Conservation (phyloP, 768 basidiomycete genomes). For the Pleurotus giganteus region DNA sequence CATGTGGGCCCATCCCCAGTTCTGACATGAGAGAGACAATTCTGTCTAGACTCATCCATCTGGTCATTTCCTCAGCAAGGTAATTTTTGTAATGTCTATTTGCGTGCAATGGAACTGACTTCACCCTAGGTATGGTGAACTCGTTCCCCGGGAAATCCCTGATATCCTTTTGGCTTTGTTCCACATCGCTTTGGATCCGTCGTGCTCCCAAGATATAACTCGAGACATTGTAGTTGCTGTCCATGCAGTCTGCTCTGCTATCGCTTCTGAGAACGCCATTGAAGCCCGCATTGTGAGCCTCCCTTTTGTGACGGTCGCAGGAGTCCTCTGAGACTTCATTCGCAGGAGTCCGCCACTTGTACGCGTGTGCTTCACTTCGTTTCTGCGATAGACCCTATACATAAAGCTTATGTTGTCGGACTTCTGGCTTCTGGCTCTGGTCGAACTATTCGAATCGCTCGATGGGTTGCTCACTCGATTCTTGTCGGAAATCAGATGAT, state of each 20-base stretch:
- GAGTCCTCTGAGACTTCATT: neutral
- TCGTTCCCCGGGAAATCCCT: slow-evolving; percentile 39
- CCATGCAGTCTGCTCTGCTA: slow-evolving; percentile 41
- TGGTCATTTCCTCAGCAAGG: slow-evolving; percentile 45
- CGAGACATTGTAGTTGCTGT: slow-evolving; percentile 46
- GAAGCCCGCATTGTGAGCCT: slow-evolving; percentile 25
- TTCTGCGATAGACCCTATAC: slow-evolving; percentile 38
- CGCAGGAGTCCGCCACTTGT: slow-evolving; percentile 47
- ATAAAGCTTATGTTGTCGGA: slow-evolving; percentile 49
- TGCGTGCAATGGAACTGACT: neutral
- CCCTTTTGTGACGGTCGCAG: neutral
- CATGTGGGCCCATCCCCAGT: slow-evolving; percentile 14
- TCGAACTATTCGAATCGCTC: slow-evolving; percentile 52
- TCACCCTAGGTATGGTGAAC: slow-evolving; percentile 27
- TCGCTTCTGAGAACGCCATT: slow-evolving; percentile 30
- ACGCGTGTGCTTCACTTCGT: slow-evolving; percentile 41
- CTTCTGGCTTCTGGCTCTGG: slow-evolving; percentile 51
- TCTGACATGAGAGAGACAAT: slow-evolving; percentile 25
- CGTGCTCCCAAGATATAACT: slow-evolving; percentile 40
- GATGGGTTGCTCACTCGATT: slow-evolving; percentile 52
- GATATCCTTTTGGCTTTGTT: slow-evolving; percentile 49
- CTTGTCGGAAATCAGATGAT: slow-evolving; percentile 30
- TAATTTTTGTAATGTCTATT: slow-evolving; percentile 19
- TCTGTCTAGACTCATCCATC: slow-evolving; percentile 38
- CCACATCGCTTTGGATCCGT: slow-evolving; percentile 55